phyloP scores from a whole-genome alignment of 768 basidiomycete genomes.

The Pleurotus salmoneostramineus region DNA sequence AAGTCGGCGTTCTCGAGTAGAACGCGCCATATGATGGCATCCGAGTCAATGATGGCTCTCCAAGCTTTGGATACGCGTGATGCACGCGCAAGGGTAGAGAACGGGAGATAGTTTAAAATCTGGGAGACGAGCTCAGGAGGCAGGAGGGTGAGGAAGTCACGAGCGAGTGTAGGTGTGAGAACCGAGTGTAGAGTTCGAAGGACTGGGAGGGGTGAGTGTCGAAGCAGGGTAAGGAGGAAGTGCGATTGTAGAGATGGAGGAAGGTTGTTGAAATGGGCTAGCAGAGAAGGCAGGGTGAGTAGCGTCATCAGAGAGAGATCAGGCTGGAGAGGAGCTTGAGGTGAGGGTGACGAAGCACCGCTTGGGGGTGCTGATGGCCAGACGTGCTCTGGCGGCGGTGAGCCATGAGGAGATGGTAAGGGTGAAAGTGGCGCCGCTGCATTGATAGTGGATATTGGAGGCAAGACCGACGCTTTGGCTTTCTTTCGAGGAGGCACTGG shows the following conservation, averaged over 20 bases:
- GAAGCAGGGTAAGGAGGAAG: slow-evolving; percentile 86
- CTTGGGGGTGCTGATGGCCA: slow-evolving; percentile 86
- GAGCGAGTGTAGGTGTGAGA: slow-evolving; percentile 84
- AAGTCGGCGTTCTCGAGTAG: slow-evolving; percentile 78
- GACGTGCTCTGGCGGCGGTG: slow-evolving; percentile 69
- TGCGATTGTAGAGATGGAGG: slow-evolving; percentile 88
- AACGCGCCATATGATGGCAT: slow-evolving; percentile 87
- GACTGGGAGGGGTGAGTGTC: slow-evolving; percentile 89
- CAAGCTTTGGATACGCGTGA: slow-evolving; percentile 88
- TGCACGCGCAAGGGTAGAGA: slow-evolving; percentile 77
- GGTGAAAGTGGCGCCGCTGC: slow-evolving; percentile 82
- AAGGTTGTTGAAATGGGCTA: slow-evolving; percentile 75
- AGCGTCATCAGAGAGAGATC: slow-evolving; percentile 82
- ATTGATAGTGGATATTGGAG: slow-evolving; percentile 61
- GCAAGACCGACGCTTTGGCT: slow-evolving; percentile 56
- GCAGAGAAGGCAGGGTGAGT: slow-evolving; percentile 78
- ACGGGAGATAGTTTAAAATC: slow-evolving; percentile 81
- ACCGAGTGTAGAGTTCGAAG: slow-evolving; percentile 87
- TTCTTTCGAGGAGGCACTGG: slow-evolving; percentile 74
- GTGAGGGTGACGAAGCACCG: slow-evolving; percentile 66
- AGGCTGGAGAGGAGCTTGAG: slow-evolving; percentile 72
- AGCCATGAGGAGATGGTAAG: slow-evolving; percentile 81
- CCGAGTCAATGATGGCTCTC: slow-evolving; percentile 89
- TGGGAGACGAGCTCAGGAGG: slow-evolving; percentile 92
- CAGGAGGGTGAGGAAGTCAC: slow-evolving; percentile 90